A percentile compares a stretch with the other conserved stretches of the same genome.
phyloP scores from a whole-genome alignment of 345 rosid genomes.

The Streptanthus diversifolius region DNA sequence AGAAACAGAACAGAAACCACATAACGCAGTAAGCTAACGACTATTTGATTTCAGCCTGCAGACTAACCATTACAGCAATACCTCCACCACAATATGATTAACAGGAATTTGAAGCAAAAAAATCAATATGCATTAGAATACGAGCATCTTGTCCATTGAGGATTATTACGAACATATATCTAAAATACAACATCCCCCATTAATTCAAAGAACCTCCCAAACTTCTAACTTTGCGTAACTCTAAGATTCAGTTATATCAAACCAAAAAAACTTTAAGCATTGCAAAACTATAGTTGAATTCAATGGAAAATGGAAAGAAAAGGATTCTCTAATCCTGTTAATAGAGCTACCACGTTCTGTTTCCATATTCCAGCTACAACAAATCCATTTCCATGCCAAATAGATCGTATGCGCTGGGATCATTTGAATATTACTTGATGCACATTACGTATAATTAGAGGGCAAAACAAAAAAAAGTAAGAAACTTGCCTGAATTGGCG shows the following conservation, averaged over 20 bases:
- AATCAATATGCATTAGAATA: neutral
- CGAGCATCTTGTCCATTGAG: neutral
- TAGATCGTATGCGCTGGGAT: neutral
- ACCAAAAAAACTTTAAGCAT: neutral
- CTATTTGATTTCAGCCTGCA: neutral
- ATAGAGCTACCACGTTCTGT: neutral
- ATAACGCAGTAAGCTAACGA: neutral
- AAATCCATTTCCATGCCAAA: conserved; percentile 6
- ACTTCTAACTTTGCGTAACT: neutral
- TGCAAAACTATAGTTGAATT: neutral
- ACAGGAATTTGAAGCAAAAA: neutral
- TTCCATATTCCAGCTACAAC: neutral
- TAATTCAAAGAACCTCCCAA: neutral
- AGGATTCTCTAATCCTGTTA: neutral
- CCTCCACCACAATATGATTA: conserved; percentile 8
- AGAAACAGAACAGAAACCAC: neutral
- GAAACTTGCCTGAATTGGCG: conserved; percentile 84
- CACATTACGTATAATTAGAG: neutral
- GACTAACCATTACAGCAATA: neutral
- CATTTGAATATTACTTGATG: neutral
- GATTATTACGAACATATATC: neutral
- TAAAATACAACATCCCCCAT: neutral
- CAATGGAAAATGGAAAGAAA: neutral
- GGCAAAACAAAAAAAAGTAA: neutral
- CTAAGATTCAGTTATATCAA: neutral